phyloP scores from a whole-genome alignment of 202 grass and related monocot species.

The Brachypodium distachyon region DNA sequence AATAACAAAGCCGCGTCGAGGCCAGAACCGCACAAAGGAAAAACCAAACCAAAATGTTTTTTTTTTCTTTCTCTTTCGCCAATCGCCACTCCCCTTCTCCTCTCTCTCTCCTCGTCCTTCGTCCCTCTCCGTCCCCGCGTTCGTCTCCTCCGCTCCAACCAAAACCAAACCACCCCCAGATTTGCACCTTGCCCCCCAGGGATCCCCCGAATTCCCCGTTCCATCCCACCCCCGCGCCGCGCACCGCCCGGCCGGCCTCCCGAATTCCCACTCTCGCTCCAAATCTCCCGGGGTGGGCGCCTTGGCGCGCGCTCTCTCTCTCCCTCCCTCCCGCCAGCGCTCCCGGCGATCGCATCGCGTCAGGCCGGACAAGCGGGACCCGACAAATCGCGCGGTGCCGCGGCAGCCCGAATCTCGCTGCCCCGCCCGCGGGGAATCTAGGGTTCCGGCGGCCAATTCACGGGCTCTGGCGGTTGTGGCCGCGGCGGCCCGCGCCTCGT shows the following conservation, averaged over 20 bases:
- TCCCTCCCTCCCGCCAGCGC: neutral
- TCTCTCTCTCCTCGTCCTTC: slow-evolving; percentile 16
- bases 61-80: neutral
- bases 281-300: slow-evolving; percentile 7
- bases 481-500: neutral
- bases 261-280: slow-evolving; percentile 15
- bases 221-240: neutral
- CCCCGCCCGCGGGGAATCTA: neutral
- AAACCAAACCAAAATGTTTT: slow-evolving; percentile 11
- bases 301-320: neutral
- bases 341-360: slow-evolving; percentile 31
- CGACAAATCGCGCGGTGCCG: slow-evolving; percentile 12
- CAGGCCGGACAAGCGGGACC: neutral
- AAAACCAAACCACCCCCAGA: neutral
- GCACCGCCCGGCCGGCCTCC: slow-evolving; percentile 15
- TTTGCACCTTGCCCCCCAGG: slow-evolving; percentile 6
- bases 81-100: neutral
- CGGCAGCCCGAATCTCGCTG: slow-evolving; percentile 4
- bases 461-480: slow-evolving; percentile 8
- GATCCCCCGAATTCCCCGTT: slow-evolving; percentile 6
- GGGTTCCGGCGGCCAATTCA: slow-evolving; percentile 3
- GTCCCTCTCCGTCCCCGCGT: neutral
- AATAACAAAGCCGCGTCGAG: neutral
- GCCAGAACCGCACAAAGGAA: neutral
- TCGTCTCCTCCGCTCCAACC: slow-evolving; percentile 33